A percentile compares a stretch with the other conserved stretches of the same genome.
These are phyloP conservation scores for Poterioochromonas sp. DNA, from an alignment of 352 stramenopile species.

Conservation along the genomic window DNA sequence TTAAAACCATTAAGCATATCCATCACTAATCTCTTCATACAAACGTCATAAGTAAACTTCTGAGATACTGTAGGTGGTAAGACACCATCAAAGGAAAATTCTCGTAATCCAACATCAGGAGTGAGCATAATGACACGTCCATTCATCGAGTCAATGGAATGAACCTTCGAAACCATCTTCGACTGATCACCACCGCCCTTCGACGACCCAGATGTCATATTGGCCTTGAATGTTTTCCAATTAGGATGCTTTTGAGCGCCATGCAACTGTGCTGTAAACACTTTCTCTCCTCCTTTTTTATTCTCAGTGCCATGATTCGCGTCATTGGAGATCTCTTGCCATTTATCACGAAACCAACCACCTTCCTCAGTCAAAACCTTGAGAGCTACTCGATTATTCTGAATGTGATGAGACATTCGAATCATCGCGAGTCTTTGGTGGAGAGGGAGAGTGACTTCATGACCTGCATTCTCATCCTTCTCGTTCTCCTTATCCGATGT, in stretches of 20 bases:
- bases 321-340: not conserved
- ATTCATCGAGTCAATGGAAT: conserved; percentile 14
- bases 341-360: conserved; percentile 31
- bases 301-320: not conserved
- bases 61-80: conserved; percentile 13
- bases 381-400: conserved; percentile 21
- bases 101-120: conserved; percentile 36
- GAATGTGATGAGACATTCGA: conserved; percentile 12
- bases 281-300: not conserved
- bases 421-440: conserved; percentile 40
- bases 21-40: conserved; percentile 41
- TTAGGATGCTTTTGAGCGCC: not conserved
- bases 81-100: conserved; percentile 38
- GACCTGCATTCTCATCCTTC: not conserved
- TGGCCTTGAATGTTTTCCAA: too few species aligned
- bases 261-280: too few species aligned
- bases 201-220: not conserved
- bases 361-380: conserved; percentile 32
- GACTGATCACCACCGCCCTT: not conserved
- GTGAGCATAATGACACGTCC: conserved; percentile 37
- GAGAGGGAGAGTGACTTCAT: conserved; percentile 28
- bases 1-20: conserved; percentile 52
- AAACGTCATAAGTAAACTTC: conserved; percentile 34
- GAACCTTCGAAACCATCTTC: not conserved
- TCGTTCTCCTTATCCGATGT: not conserved